Conservation (phyloP, 345 rosid species). For the Ceriops tagal region DNA sequence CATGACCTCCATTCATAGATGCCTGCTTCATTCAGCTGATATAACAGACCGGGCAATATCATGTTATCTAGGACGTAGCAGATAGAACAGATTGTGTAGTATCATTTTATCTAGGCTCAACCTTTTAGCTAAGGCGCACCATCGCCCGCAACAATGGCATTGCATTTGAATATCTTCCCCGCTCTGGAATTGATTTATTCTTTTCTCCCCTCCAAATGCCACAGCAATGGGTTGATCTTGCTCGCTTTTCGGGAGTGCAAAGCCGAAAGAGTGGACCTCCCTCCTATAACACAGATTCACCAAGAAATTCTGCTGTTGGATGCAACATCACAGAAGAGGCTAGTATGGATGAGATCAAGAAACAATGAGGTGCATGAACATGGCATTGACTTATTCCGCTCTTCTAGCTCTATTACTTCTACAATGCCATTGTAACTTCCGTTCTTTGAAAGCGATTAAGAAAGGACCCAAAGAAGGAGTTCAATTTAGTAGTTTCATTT, state of each 20-base stretch:
- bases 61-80: too few relatives aligned
- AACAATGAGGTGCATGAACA: conserved; percentile 7
- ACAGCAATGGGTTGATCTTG: conserved; percentile 99
- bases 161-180: not conserved
- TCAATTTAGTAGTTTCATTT: conserved; percentile 1
- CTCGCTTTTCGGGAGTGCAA: conserved; percentile 77
- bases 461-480: not conserved
- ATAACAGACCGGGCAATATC: too few relatives aligned
- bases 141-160: not conserved
- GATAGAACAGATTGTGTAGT: not conserved
- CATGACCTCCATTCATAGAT: not conserved
- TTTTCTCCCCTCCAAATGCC: conserved; percentile 17
- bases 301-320: conserved; percentile 40
- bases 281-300: conserved; percentile 38
- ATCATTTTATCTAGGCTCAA: not conserved
- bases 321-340: conserved; percentile 56
- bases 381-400: too few relatives aligned
- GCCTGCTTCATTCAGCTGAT: not conserved
- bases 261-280: conserved; percentile 42
- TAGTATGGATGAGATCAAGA: conserved; percentile 52
- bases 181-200: not conserved
- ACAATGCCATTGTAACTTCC: too few relatives aligned
- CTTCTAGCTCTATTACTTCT: too few relatives aligned
- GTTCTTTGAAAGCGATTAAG: not conserved
- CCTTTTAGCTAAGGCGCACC: not conserved